phyloP scores from a whole-genome alignment of 495 filamentous ascomycete genomes.

The Penicilliopsis zonata region DNA sequence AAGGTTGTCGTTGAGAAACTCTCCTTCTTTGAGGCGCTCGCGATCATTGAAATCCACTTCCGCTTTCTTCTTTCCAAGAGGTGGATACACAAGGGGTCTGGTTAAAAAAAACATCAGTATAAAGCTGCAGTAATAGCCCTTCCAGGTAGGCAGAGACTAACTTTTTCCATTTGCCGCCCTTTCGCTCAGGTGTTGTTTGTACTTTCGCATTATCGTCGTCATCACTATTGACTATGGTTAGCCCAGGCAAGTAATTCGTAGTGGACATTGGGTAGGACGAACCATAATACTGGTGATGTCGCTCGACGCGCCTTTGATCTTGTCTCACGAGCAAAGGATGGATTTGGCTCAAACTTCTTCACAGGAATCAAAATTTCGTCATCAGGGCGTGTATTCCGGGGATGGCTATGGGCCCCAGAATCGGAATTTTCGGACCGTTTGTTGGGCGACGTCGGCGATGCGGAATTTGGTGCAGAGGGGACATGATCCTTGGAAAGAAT shows the following conservation, averaged over 20 bases:
- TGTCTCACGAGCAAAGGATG: slow-evolving; percentile 11
- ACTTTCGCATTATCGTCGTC: slow-evolving; percentile 5
- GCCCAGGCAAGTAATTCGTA: neutral
- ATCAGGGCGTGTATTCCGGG: slow-evolving; percentile 1
- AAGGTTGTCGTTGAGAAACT: slow-evolving; percentile 88
- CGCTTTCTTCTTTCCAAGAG: slow-evolving; percentile 53
- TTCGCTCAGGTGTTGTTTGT: slow-evolving; percentile 7
- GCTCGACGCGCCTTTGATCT: slow-evolving; percentile 19
- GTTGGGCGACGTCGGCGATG: slow-evolving; percentile 1
- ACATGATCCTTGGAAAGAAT: slow-evolving; percentile 1
- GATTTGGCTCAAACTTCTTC: slow-evolving; percentile 8
- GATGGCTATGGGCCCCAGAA: slow-evolving; percentile 1
- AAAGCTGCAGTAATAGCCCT: too few species aligned
- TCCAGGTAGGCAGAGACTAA: neutral
- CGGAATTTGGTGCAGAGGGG: slow-evolving; percentile 1
- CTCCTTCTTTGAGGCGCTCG: slow-evolving; percentile 63
- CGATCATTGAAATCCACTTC: slow-evolving; percentile 73
- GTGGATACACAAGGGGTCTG: slow-evolving; percentile 59
- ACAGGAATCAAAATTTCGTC: slow-evolving; percentile 18
- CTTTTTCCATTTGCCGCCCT: slow-evolving; percentile 19
- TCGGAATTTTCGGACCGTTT: slow-evolving; percentile 1
- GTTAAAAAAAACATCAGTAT: too few species aligned
- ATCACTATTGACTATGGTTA: slow-evolving; percentile 6
- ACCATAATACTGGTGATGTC: slow-evolving; percentile 8
- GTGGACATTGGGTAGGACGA: slow-evolving; percentile 2